Evolutionary conservation across 768 basidiomycete species (phyloP).

Genomic region (Phaeolepiota aurea): DNA sequence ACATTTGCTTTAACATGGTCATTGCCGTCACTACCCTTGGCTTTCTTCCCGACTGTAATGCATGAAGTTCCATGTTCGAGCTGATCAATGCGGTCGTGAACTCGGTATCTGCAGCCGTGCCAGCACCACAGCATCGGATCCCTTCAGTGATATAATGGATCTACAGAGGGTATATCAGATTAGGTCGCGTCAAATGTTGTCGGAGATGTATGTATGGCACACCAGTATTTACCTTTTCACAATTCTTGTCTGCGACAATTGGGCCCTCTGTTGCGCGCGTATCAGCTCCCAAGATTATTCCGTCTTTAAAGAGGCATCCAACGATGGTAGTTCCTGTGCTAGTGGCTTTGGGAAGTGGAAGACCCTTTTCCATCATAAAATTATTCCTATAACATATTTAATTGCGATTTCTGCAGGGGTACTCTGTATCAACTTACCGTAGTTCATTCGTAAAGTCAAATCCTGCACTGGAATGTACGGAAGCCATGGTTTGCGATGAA

Average conservation of each 20-base stretch:
- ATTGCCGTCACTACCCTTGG: conserved; percentile 95
- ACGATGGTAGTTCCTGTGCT: conserved; percentile 98
- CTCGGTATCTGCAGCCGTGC: conserved; percentile 98
- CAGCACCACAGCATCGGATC: conserved; percentile 97
- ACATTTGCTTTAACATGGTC: conserved; percentile 97
- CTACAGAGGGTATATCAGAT: conserved; percentile 27
- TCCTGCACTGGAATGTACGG: conserved; percentile 44
- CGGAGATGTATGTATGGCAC: no score
- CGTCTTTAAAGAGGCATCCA: conserved; percentile 87
- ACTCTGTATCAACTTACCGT: conserved; percentile 31
- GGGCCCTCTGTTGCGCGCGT: conserved; percentile 91
- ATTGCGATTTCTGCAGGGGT: neutral
- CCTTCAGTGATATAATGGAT: conserved; percentile 96
- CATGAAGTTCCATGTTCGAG: conserved; percentile 92
- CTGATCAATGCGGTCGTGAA: conserved; percentile 92
- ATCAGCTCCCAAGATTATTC: conserved; percentile 92
- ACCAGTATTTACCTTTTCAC: conserved; percentile 94
- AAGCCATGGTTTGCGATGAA: conserved; percentile 19
- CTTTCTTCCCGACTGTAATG: conserved; percentile 82
- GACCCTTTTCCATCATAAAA: conserved; percentile 61
- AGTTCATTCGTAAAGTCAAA: conserved; percentile 76
- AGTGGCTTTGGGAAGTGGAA: conserved; percentile 74
- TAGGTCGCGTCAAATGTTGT: no score
- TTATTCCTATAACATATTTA: conserved; percentile 45
- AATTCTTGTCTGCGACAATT: conserved; percentile 99